Evolutionary conservation across 2,329 filamentous ascomycete genomes (phyloP).

Genomic region (Diaporthe nobilis): DNA sequence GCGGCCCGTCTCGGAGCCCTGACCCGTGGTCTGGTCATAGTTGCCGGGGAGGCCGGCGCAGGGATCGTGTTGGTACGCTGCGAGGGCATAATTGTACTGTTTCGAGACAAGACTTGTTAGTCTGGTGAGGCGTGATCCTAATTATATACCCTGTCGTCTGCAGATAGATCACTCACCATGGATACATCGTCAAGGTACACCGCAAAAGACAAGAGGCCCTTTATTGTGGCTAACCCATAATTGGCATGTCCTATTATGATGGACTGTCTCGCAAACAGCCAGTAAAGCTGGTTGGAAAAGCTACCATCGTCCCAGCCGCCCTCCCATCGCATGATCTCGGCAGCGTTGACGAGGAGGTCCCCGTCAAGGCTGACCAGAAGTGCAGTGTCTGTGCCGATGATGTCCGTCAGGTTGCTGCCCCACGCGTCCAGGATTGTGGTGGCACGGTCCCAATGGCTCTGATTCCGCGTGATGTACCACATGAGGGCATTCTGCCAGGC

Average conservation of each 20-base stretch:
- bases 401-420: constrained; percentile 51
- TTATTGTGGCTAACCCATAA: constrained; percentile 58
- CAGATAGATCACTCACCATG: no score
- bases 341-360: constrained; percentile 57
- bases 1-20: constrained; percentile 54
- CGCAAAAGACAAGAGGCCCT: constrained; percentile 55
- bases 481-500: constrained; percentile 58
- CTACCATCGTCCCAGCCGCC: constrained; percentile 56
- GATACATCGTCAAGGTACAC: constrained; percentile 58
- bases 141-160: no score
- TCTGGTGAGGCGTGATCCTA: no score
- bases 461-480: constrained; percentile 58
- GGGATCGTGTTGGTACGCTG: constrained; percentile 53
- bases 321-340: constrained; percentile 61
- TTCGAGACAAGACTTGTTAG: background rate
- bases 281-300: constrained; percentile 57
- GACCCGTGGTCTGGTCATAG: constrained; percentile 52
- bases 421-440: constrained; percentile 56
- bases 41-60: constrained; percentile 53
- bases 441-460: constrained; percentile 51
- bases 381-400: constrained; percentile 53
- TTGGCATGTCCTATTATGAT: constrained; percentile 58
- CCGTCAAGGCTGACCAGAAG: constrained; percentile 57
- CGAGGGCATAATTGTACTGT: constrained; percentile 57
- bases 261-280: constrained; percentile 56